Evolutionary conservation across 805 yeast genomes (phyloP).

Genomic region (Tetrapisispora taiwanensis): DNA sequence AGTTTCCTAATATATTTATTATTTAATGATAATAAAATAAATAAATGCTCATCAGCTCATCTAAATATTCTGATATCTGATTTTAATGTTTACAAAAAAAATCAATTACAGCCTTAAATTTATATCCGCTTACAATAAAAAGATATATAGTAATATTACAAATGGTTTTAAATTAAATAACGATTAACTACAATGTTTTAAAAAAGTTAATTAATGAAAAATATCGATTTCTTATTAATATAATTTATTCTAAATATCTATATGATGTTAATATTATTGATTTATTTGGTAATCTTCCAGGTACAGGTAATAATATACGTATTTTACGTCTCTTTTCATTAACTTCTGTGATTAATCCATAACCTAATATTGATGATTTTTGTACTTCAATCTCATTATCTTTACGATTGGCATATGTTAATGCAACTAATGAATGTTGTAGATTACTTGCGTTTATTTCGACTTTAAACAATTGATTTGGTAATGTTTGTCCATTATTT

Average conservation of each 20-base stretch:
- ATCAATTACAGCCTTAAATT: too few relatives aligned
- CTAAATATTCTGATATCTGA: too few relatives aligned
- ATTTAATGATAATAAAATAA: too few relatives aligned
- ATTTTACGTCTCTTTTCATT: slow-evolving; percentile 66
- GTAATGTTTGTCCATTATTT: slow-evolving; percentile 5
- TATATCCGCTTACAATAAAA: too few relatives aligned
- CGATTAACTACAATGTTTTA: too few relatives aligned
- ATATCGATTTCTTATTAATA: not conserved
- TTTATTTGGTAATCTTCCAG: slow-evolving; percentile 71
- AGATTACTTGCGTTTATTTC: slow-evolving; percentile 45
- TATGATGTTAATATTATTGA: slow-evolving; percentile 66
- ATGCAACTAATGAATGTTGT: slow-evolving; percentile 69
- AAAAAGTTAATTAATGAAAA: not conserved
- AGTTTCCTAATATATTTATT: too few relatives aligned
- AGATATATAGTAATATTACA: too few relatives aligned
- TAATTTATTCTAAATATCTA: slow-evolving; percentile 63
- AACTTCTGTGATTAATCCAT: slow-evolving; percentile 54
- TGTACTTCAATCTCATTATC: slow-evolving; percentile 40
- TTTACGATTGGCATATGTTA: slow-evolving; percentile 40
- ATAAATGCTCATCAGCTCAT: too few relatives aligned
- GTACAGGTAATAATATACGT: slow-evolving; percentile 74
- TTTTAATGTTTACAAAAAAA: too few relatives aligned
- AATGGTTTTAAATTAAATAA: too few relatives aligned
- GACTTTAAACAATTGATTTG: slow-evolving; percentile 24
- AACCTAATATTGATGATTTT: slow-evolving; percentile 63